A percentile compares a stretch with the other conserved stretches of the same genome.
These are phyloP conservation scores for Dothiorella sarmentorum DNA, from an alignment of 2,329 filamentous ascomycete species.

Conservation along the genomic window DNA sequence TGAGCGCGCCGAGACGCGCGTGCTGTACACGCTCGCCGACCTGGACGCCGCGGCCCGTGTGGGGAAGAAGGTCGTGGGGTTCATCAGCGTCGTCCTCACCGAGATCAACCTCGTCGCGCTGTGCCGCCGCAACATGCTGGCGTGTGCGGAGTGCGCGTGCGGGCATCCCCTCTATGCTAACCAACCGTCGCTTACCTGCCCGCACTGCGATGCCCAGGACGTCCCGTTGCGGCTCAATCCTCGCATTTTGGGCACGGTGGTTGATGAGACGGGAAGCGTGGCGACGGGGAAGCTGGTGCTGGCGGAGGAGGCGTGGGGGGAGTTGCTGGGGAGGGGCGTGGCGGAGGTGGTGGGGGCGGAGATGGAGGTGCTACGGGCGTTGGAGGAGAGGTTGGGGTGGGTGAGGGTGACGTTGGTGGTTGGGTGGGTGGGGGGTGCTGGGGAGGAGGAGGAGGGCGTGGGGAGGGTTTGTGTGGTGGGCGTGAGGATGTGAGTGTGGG, in stretches of 20 bases:
- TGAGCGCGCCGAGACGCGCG: slow-evolving; percentile 28
- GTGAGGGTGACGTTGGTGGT: slow-evolving; percentile 54
- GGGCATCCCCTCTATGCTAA: slow-evolving; percentile 55
- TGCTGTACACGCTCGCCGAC: slow-evolving; percentile 44
- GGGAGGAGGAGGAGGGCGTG: neutral
- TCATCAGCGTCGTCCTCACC: slow-evolving; percentile 44
- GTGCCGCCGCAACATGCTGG: slow-evolving; percentile 43
- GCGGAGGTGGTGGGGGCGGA: slow-evolving; percentile 42
- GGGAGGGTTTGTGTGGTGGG: neutral
- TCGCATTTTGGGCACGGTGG: slow-evolving; percentile 40
- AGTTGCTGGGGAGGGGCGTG: slow-evolving; percentile 46
- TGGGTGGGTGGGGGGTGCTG: slow-evolving; percentile 34
- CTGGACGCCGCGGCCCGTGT: slow-evolving; percentile 40
- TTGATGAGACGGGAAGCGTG: slow-evolving; percentile 57
- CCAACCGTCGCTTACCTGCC: slow-evolving; percentile 20
- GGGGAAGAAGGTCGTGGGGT: slow-evolving; percentile 41
- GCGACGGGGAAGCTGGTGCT: slow-evolving; percentile 52
- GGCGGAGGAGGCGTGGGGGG: slow-evolving; percentile 51
- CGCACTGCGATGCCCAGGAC: neutral
- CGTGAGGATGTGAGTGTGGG: neutral
- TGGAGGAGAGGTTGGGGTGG: slow-evolving; percentile 53
- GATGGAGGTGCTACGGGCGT: slow-evolving; percentile 42
- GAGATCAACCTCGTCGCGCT: slow-evolving; percentile 41
- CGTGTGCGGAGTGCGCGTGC: slow-evolving; percentile 48
- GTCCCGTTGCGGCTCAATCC: slow-evolving; percentile 40